phyloP scores from a whole-genome alignment of 2,329 filamentous ascomycete genomes.

The Sporothrix humicola region DNA sequence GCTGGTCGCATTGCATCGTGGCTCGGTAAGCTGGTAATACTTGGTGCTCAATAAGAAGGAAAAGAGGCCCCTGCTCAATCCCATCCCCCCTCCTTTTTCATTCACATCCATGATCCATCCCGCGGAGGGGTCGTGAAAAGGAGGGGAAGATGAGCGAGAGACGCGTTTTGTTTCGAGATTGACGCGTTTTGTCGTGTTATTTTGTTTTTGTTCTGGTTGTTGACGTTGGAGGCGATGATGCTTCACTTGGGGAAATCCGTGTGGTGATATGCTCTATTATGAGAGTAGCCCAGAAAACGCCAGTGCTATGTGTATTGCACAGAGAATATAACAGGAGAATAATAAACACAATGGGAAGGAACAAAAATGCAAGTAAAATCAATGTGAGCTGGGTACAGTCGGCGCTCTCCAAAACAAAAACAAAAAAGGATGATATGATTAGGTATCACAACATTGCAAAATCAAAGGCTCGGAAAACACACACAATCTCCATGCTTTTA shows the following conservation, averaged over 20 bases:
- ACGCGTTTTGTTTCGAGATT: background rate
- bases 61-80: conserved; percentile 13
- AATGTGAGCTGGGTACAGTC: background rate
- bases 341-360: background rate
- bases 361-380: background rate
- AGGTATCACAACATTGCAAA: conserved; percentile 31
- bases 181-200: conserved; percentile 16
- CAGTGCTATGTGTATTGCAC: conserved; percentile 21
- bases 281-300: background rate
- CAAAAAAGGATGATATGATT: background rate
- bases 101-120: background rate
- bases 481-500: background rate
- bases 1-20: conserved; percentile 13
- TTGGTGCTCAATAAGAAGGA: too few relatives aligned
- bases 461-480: background rate
- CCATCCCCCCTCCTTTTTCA: background rate
- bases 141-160: background rate
- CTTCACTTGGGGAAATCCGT: too few relatives aligned
- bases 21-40: background rate
- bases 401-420: background rate
- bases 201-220: background rate
- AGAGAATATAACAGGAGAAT: background rate
- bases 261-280: too few relatives aligned
- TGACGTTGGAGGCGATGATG: background rate
- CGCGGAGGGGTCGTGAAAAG: background rate